Evolutionary conservation across 2,329 filamentous ascomycete species (phyloP), one percentile per base, ranked within the genome.

Genomic region (Fusarium humuli): DNA sequence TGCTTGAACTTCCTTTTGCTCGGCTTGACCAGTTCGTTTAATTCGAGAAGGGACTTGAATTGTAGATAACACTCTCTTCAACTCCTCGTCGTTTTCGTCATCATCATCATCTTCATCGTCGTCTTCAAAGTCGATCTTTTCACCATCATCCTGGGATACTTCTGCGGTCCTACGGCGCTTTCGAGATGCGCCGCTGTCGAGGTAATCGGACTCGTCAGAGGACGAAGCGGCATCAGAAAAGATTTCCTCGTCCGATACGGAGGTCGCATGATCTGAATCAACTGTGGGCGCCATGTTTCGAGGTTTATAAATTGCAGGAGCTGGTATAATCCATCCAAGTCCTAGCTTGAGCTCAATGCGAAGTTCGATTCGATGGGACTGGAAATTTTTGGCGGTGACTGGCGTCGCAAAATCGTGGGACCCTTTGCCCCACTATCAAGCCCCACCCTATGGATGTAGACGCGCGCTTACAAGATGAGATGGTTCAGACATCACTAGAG

Each of bases 1-100:
- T 46, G 67, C 64, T 34, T 66, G 58, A 41, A 64, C 52, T 42
- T 73, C 68, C 27, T 65, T 69, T 34, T 73, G 61, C 34, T 73
- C 70, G 27, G 58, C 57, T 37, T 72, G 71, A 14, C 60, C 65
- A 40, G 79, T 83, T 67, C 81, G 79, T 69, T 82, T 87, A 63
- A 89, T 81, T 61, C 87, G 83, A 7, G 87, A 88, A 5, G 87
- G 86, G 7, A 82, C 85, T 62, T 83, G 80, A 57, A 87, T 82
- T 13, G 83, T 82, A 14, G 83, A 80, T 2, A 83, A 64, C 5
- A 77, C 71, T 14, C 67, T 74, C 56, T 81, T 76, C 12, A 81
- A 40, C n/a, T 78, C 76, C 22, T 77, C 59, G 5, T 77, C 74
- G 4, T 77, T 77, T 16, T 78, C 78, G 5, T 78, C 75, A 11